Base-by-base conservation (phyloP, 2,329 filamentous ascomycete genomes). In the Microsporum ferrugineum region DNA sequence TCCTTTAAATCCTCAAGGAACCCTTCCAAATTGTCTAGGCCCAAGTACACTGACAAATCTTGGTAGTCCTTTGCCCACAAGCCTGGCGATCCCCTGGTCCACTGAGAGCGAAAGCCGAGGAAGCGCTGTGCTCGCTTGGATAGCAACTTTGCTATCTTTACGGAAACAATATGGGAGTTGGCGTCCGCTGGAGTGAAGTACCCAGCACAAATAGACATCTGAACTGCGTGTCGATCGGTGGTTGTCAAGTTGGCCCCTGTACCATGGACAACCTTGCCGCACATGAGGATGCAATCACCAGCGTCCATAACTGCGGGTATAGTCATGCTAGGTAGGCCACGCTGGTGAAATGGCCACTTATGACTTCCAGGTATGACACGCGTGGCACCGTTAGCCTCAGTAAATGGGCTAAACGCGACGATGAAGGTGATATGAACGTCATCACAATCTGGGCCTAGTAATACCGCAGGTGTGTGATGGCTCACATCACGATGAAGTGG, bases 301-400 rank as follows among this genome's bases (percentile, higher is more conserved):
- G 38, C n/a, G 10, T 41, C n/a, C 38, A 41, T 41, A 8, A 12
- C 38, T 8, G 38, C 38, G 10, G 38, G 38, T 3, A 41, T 41
- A 10, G 38, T 41, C n/a, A 12, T 8, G 10, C n/a, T 14, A 2
- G n/a, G 10, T 12, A 12, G 10, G 10, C 47, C 47, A 51, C 47
- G 47, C 47, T 51, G 47, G 12, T 51, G 10, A 51, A 51, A 51
- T 23, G 33, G 33, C 59, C 59, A 57, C n/a, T 39, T 34, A 17
- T 60, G 47, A 10, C 49, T 57, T 5, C 49, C 49, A 2, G 36
- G 49, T 17, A 60, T 56, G 7, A 60, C 47, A 29, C 59, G 47
- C 1, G 59, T 60, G 1, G 59, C 59, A 29, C 59, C 59, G 29
- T 60, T 60, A n/a, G 2, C 10, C 17, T 39, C 59, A 14, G 59